phyloP scores from a whole-genome alignment of 768 basidiomycete species.

The Botryobasidium botryosum region DNA sequence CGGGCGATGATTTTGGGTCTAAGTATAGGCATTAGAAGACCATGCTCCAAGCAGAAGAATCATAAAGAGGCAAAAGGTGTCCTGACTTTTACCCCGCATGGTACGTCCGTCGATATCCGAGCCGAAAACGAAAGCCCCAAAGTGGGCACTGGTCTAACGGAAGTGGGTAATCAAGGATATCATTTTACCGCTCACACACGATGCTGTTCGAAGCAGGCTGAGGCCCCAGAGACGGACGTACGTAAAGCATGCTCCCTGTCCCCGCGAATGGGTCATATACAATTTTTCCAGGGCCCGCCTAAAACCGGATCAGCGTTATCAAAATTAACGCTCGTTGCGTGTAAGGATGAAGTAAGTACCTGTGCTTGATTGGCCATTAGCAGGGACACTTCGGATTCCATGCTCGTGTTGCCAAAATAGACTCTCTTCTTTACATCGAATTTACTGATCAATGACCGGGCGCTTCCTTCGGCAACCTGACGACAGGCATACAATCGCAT shows the following conservation, averaged over 20 bases:
- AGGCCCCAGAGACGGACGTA: too few relatives aligned
- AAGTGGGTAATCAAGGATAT: neutral
- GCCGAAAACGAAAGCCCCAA: slow-evolving; percentile 74
- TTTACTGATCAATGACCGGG: slow-evolving; percentile 44
- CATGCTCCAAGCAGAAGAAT: neutral
- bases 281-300: slow-evolving; percentile 79
- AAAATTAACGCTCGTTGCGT: neutral
- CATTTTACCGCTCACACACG: neutral
- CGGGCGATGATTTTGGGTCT: slow-evolving; percentile 31
- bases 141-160: slow-evolving; percentile 34
- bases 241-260: slow-evolving; percentile 83
- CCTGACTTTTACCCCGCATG: slow-evolving; percentile 79
- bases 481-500: too few relatives aligned
- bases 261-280: slow-evolving; percentile 95
- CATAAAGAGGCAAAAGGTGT: neutral
- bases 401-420: slow-evolving; percentile 92
- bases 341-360: slow-evolving; percentile 25
- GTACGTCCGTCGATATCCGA: slow-evolving; percentile 96
- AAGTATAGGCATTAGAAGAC: slow-evolving; percentile 16
- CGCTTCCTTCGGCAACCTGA: slow-evolving; percentile 48
- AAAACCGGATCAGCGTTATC: neutral
- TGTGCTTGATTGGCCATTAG: slow-evolving; percentile 94
- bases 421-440: slow-evolving; percentile 81
- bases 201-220: too few relatives aligned
- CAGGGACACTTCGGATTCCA: slow-evolving; percentile 92